Evolutionary conservation across 208 protist genomes (phyloP), one percentile per base, ranked within the genome.

Genomic region (Jaenimonas drosophilae): DNA sequence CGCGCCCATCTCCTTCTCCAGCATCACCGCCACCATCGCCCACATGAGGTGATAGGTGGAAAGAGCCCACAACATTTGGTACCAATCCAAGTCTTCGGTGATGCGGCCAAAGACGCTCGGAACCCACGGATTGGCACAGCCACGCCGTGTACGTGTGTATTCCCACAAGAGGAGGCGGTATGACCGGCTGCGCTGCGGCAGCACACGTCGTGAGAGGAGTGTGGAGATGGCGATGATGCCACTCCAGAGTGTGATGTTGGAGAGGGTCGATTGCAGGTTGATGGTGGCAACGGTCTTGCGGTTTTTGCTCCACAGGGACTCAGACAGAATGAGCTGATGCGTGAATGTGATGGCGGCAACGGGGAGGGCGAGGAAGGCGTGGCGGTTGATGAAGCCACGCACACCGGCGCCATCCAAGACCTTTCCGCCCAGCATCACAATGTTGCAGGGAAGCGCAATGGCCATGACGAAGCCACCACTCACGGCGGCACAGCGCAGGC

Each of bases 281-380:
- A 87, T 53, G 50, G 69, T 42, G 54, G 46, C 69, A 6, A 91
- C 54, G 0, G 75, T 70, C 42, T 91, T 91, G 51, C 59, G 74
- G 58, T 85, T 84, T 49, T 85, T 85, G 51, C 78, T 84, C 78
- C 83, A 91, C 24, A 91, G 56, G 5, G 66, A 78, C 52, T 91
- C 77, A 16, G 83, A 91, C 31, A 88, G 76, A 7, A 91, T 52
- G 3, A 41, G 32, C 49, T 91, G 83, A 47, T 91, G 83, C 1
- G 83, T 88, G 62, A 91, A 84, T n/a, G 77, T 76, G 31, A 88
- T 58, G 21, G 65, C 63, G 0, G 73, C 64, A 5, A 88, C 26
- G 24, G 83, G 83, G 3, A 91, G 55, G 9, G 83, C 59, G 11
- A 87, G 26, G 46, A 88, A 65, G 0, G 65, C 41, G 47, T 82